These are phyloP conservation scores for Mrakia frigida DNA, from an alignment of 768 basidiomycete species.

Conservation along the genomic window DNA sequence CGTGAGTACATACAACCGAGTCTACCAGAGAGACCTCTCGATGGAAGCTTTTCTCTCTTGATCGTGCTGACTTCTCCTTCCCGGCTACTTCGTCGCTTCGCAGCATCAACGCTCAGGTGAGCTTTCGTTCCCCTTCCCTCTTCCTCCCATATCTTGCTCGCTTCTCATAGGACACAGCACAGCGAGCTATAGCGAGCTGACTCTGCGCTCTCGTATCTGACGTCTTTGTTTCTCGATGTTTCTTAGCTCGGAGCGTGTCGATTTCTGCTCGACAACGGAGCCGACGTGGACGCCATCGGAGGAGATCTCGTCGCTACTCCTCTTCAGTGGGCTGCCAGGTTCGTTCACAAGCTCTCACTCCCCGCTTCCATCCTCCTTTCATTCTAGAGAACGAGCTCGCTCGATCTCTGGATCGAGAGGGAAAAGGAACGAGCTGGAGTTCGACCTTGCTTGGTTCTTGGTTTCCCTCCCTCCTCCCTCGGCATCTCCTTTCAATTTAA, in stretches of 20 bases:
- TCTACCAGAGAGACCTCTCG: neutral
- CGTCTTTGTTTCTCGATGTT: neutral
- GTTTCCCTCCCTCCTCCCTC: neutral
- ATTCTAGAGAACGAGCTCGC: neutral
- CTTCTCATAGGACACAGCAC: neutral
- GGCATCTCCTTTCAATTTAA: neutral
- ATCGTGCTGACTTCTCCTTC: neutral
- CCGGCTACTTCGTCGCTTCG: neutral
- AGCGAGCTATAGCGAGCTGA: no score
- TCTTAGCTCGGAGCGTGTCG: conserved; percentile 70
- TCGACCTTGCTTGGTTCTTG: neutral
- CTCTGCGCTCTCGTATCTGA: neutral
- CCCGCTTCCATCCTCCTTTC: neutral
- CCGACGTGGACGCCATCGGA: conserved; percentile 88
- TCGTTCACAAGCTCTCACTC: conserved; percentile 16
- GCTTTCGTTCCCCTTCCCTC: neutral
- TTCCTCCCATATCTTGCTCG: neutral
- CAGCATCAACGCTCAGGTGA: conserved; percentile 34
- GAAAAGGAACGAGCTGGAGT: neutral
- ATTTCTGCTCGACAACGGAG: conserved; percentile 82
- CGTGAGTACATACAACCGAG: conserved; percentile 40
- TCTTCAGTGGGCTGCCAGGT: conserved; percentile 91
- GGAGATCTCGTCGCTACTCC: conserved; percentile 93
- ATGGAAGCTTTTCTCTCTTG: neutral
- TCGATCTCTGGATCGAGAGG: no score